These are phyloP conservation scores for Tetrapisispora pingtungensis DNA, from an alignment of 805 yeast genomes.

Conservation along the genomic window DNA sequence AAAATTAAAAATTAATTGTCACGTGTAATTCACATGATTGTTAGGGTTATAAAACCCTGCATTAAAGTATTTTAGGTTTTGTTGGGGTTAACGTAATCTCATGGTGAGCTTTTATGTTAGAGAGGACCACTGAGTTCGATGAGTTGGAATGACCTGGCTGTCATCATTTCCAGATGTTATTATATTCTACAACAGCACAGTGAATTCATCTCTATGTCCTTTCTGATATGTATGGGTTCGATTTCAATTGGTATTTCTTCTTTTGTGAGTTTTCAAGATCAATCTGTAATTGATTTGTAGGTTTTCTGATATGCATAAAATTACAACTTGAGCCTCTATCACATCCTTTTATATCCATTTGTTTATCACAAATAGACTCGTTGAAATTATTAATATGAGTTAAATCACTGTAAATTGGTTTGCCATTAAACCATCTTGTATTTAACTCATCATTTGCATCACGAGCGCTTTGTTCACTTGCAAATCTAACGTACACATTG, in stretches of 20 bases:
- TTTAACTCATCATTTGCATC: slow-evolving; percentile 54
- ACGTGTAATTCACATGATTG: too few species aligned
- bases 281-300: slow-evolving; percentile 35
- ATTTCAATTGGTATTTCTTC: slow-evolving; percentile 11
- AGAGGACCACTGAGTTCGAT: too few species aligned
- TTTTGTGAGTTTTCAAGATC: slow-evolving; percentile 37
- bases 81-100: too few species aligned
- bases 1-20: too few species aligned
- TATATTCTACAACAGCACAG: too few species aligned
- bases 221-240: background rate
- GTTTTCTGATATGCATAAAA: slow-evolving; percentile 68
- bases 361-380: slow-evolving; percentile 69
- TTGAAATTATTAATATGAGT: slow-evolving; percentile 62
- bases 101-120: too few species aligned
- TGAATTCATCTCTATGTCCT: background rate
- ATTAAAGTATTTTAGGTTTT: too few species aligned
- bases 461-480: slow-evolving; percentile 45
- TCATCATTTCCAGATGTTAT: too few species aligned
- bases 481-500: slow-evolving; percentile 66
- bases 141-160: too few species aligned
- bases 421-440: slow-evolving; percentile 68
- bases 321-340: slow-evolving; percentile 79
- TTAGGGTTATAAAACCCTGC: too few species aligned
- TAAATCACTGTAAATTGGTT: slow-evolving; percentile 72
- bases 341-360: slow-evolving; percentile 47